Conservation (phyloP, 2,329 filamentous ascomycete species). For the Didymella exigua region DNA sequence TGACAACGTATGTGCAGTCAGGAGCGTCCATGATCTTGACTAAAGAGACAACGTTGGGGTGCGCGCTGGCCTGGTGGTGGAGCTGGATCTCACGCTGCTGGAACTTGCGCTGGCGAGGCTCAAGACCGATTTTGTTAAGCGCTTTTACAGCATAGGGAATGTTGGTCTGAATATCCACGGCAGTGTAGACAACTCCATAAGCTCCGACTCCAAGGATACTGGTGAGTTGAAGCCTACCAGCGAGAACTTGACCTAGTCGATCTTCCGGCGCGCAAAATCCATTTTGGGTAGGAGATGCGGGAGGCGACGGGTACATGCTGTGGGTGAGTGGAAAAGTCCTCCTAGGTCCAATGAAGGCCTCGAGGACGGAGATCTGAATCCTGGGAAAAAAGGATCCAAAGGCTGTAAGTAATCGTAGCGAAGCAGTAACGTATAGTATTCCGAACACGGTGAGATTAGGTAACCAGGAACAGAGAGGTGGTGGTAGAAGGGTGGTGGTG, state of each 20-base stretch:
- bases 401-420: constrained; percentile 14
- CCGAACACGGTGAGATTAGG: constrained; percentile 28
- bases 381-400: constrained; percentile 21
- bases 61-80: constrained; percentile 85
- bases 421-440: constrained; percentile 16
- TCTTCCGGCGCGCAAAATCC: constrained; percentile 70
- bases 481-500: constrained; percentile 12
- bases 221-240: constrained; percentile 80
- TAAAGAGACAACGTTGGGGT: constrained; percentile 92
- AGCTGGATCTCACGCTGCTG: constrained; percentile 92
- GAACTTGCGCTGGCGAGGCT: constrained; percentile 84
- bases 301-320: constrained; percentile 58
- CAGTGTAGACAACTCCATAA: constrained; percentile 94
- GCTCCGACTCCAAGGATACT: constrained; percentile 89
- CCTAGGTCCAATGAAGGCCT: constrained; percentile 50
- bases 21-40: constrained; percentile 88
- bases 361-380: constrained; percentile 41
- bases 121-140: constrained; percentile 90
- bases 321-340: constrained; percentile 37
- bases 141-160: constrained; percentile 94
- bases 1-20: constrained; percentile 93
- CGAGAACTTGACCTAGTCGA: constrained; percentile 81
- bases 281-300: constrained; percentile 55
- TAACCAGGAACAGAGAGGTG: constrained; percentile 22
- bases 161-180: constrained; percentile 80